Base-by-base conservation (phyloP, 148 eudicot species). In the Camellia sinensis region DNA sequence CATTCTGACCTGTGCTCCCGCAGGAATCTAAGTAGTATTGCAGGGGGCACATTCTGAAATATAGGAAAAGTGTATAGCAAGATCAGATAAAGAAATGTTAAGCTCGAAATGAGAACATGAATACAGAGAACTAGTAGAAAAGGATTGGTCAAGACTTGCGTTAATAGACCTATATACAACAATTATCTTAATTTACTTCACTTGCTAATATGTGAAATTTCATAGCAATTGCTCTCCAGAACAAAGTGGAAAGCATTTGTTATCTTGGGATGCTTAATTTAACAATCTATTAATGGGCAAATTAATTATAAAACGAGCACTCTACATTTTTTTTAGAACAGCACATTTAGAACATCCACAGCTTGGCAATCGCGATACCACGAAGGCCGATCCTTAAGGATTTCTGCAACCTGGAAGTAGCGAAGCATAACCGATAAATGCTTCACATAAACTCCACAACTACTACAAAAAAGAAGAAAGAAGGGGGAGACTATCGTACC, bases 331-430 rank as follows among this genome's bases (percentile, higher is more conserved):
- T 70, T 45, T 52, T 52, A 45, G 10, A 37, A 61, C 19, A 95
- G 88, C 93, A 92, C 97, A 80, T 93, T 92, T 29, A 95, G 92
- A 82, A 93, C 92, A 89, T 95, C 98, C 88, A 93, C 97, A 74
- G 98, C 88, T 84, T 97, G 97, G 92, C 98, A 95, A 72, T 95
- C 98, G 79, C 98, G 96, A 85, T 87, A 93, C 98, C 98, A 95
- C 81, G 98, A 93, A 75, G 91, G 93, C 89, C 94, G 91, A 90
- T 95, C 99, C 89, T 95, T 95, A 81, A 95, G 97, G 93, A 95
- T 93, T 86, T 95, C 98, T 54, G 97, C 97, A 43, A 95, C 98
- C 98, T 95, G 89, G 15, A 86, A 29, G 37, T 29, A 29, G 37
- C 78, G 29, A 14, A 65, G 62, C 73, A 54, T 3, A 54, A 37